These are phyloP conservation scores for Tilletia caries DNA, from an alignment of 1,284 basidiomycete genomes.

Conservation along the genomic window DNA sequence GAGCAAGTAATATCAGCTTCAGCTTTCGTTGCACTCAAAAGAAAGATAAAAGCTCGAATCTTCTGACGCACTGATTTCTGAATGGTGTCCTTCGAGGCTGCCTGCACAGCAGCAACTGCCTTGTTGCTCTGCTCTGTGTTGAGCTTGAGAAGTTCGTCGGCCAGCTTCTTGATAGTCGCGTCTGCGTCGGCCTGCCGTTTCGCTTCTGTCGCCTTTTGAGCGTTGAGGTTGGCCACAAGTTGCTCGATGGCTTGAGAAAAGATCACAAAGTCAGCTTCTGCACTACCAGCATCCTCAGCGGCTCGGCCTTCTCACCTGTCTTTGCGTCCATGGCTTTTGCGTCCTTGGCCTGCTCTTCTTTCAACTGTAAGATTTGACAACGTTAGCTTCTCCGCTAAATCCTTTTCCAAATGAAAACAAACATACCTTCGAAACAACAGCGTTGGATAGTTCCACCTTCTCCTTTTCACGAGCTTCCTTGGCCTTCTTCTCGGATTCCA, in stretches of 20 bases:
- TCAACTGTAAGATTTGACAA: neutral
- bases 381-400: neutral
- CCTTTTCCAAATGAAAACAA: neutral
- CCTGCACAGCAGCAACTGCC: conserved; percentile 38
- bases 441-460: conserved; percentile 33
- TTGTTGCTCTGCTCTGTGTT: conserved; percentile 36
- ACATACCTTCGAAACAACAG: conserved; percentile 13
- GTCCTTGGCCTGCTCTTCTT: conserved; percentile 16
- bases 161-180: conserved; percentile 31
- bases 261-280: neutral
- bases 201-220: conserved; percentile 31
- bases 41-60: neutral
- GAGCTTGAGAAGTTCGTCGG: conserved; percentile 28
- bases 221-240: conserved; percentile 38
- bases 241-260: conserved; percentile 34
- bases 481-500: conserved; percentile 17
- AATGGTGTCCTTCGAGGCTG: conserved; percentile 39
- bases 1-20: neutral
- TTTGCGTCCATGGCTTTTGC: conserved; percentile 36
- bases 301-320: conserved; percentile 14
- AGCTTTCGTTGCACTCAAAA: neutral
- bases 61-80: conserved; percentile 22
- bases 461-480: conserved; percentile 23
- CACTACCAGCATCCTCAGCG: neutral
- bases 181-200: conserved; percentile 29